Evolutionary conservation across 179 eudicot species (phyloP).

Genomic region (Patellifolia procumbens): DNA sequence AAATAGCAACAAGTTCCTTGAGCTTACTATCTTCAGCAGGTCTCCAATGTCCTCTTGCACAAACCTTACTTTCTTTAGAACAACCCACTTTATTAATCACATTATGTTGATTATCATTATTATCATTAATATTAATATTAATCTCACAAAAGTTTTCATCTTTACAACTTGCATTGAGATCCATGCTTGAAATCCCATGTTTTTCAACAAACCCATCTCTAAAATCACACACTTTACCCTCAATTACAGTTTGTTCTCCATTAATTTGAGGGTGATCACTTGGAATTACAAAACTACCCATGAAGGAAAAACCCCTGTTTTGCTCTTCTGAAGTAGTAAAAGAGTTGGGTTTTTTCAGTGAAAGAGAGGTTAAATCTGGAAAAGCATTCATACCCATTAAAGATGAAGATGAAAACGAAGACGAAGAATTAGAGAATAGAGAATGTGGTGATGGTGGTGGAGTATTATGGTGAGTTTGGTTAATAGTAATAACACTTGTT

Average conservation of each 20-base stretch:
- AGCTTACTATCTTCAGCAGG: conserved; percentile 75
- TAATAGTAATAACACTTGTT: conserved; percentile 34
- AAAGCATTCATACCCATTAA: conserved; percentile 34
- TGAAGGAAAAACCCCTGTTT: conserved; percentile 25
- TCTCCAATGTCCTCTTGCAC: conserved; percentile 83
- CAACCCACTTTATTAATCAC: conserved; percentile 15
- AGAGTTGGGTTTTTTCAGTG: conserved; percentile 25
- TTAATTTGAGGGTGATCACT: conserved; percentile 12
- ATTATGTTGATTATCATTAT: neutral
- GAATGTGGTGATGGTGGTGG: conserved; percentile 3
- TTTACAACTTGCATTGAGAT: conserved; percentile 39
- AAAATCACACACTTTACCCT: conserved; percentile 26
- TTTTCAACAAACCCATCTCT: conserved; percentile 34
- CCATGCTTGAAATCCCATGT: conserved; percentile 33
- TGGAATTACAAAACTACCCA: conserved; percentile 21
- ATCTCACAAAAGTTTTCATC: conserved; percentile 28
- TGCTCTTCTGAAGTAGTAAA: conserved; percentile 25
- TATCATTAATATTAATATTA: neutral
- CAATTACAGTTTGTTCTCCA: conserved; percentile 8
- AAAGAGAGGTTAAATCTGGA: conserved; percentile 39
- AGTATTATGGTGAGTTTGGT: conserved; percentile 11
- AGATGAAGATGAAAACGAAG: conserved; percentile 8
- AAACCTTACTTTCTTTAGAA: conserved; percentile 45
- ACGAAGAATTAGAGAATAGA: conserved; percentile 8
- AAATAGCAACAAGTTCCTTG: conserved; percentile 67